Conservation (phyloP, 768 basidiomycete genomes). For the Omphalotus guepiniiformis region DNA sequence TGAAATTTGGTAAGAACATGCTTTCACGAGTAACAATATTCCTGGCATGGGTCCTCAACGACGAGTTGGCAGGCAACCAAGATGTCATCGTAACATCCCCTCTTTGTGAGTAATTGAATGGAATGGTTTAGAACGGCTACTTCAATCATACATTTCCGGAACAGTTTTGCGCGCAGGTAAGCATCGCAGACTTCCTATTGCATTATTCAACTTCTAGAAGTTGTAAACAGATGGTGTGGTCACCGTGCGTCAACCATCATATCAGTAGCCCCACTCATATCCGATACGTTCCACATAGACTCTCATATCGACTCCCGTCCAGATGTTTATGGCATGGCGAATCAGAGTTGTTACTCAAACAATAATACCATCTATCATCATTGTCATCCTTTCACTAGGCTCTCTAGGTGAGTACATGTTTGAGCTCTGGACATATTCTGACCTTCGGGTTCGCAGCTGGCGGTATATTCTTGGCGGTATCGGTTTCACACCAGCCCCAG, state of each 20-base stretch:
- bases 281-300: not conserved
- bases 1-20: slow-evolving; percentile 2
- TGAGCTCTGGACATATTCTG: not conserved
- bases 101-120: slow-evolving; percentile 4
- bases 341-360: slow-evolving; percentile 2
- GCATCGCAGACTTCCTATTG: not conserved
- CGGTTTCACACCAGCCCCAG: slow-evolving; percentile 4
- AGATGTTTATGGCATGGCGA: slow-evolving; percentile 9
- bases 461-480: slow-evolving; percentile 1
- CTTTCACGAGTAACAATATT: not conserved
- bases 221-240: not conserved
- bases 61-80: slow-evolving; percentile 1
- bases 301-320: slow-evolving; percentile 9
- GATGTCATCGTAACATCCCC: slow-evolving; percentile 5
- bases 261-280: not conserved
- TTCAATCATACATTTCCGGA: too few species aligned
- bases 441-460: not conserved
- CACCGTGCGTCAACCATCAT: not conserved
- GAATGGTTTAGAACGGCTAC: too few species aligned
- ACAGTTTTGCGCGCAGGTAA: not conserved
- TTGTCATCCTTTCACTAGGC: not conserved
- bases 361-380: slow-evolving; percentile 1
- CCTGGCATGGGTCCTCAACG: not conserved
- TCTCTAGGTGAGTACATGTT: slow-evolving; percentile 2
- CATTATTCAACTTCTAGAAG: not conserved